Base-by-base conservation (phyloP, 306 rosid genomes). In the Cucumis melo region DNA sequence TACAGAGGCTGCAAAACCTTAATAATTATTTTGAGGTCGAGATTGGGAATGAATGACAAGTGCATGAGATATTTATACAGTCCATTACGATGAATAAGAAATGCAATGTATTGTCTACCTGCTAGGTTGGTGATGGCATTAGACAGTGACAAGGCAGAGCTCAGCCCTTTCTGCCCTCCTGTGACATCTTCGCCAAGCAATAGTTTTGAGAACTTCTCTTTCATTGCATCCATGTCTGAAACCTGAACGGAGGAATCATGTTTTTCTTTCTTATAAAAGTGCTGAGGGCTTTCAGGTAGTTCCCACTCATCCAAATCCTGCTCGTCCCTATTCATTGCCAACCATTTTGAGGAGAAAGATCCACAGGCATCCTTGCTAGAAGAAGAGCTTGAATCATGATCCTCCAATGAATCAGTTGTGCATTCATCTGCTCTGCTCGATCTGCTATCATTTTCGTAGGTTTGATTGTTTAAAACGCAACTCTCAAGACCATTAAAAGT, bases 131-230 rank as follows among this genome's bases (percentile, higher is more conserved):
- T 82, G 82, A 93, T 86, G 83, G 90, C 91, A 84, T 93, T 93
- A 68, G 98, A 93, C 80, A 93, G 81, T 0, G 97, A 91, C 61
- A 90, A 81, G 60, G 98, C 97, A 38, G 97, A 85, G 80, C 64
- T 81, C 71, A 90, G 81, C 59, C 98, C 95, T 80, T 85, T 93
- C 55, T 83, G 75, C 55, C 98, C 98, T 51, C 98, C 98, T 0
- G 94, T 90, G 74, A 90, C 81, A 82, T 93, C 98, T 84, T 91
- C 98, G 27, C 98, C 98, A 27, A 93, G 83, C 82, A 91, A 85
- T 39, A 93, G 89, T 82, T 84, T 91, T 17, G 98, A 82, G 80
- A 91, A 91, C 38, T 83, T 93, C 54, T 93, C 97, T 85, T 88
- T 93, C 98, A 93, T 88, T 73, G 84, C 84, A 60, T 91, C 92